Evolutionary conservation across 352 stramenopile genomes (phyloP).

Genomic region (Phytopythium delawarense): DNA sequence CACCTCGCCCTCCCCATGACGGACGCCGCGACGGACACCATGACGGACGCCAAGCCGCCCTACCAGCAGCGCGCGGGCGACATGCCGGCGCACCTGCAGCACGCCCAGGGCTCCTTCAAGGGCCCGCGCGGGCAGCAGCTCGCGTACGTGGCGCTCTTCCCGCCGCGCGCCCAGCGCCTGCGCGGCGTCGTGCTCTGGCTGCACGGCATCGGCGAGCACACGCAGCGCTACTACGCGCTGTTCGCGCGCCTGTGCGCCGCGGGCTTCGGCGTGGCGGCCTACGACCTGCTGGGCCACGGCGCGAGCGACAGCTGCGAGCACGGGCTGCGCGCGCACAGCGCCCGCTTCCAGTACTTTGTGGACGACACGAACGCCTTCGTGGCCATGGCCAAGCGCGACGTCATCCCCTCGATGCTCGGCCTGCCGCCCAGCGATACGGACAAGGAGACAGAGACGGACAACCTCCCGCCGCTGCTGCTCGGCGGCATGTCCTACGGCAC

Average conservation of each 20-base stretch:
- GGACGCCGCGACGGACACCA: neutral
- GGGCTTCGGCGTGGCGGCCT: slow-evolving; percentile 42
- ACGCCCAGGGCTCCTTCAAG: slow-evolving; percentile 28
- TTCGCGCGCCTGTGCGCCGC: slow-evolving; percentile 32
- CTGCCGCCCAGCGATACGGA: too few species aligned
- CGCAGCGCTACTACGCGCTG: slow-evolving; percentile 35
- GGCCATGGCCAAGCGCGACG: slow-evolving; percentile 24
- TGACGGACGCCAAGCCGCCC: neutral
- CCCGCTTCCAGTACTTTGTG: slow-evolving; percentile 42
- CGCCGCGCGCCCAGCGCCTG: slow-evolving; percentile 9
- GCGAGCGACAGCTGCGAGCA: slow-evolving; percentile 31
- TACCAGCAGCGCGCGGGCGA: slow-evolving; percentile 23
- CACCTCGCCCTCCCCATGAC: neutral
- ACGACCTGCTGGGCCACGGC: slow-evolving; percentile 46
- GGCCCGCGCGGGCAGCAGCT: slow-evolving; percentile 40
- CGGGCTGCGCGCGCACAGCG: slow-evolving; percentile 23
- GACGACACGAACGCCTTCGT: slow-evolving; percentile 51
- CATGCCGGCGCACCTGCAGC: slow-evolving; percentile 31
- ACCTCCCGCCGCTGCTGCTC: slow-evolving; percentile 12
- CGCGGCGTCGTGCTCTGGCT: slow-evolving; percentile 47
- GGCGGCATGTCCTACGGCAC: slow-evolving; percentile 29
- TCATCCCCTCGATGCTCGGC: slow-evolving; percentile 22
- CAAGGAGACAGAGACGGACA: neutral
- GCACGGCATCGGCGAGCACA: slow-evolving; percentile 47
- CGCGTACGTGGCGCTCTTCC: slow-evolving; percentile 40